Percentiles rank a stretch among this genome's conserved stretches.
Conservation (phyloP, 345 rosid genomes). For the Moricandia moricandioides region DNA sequence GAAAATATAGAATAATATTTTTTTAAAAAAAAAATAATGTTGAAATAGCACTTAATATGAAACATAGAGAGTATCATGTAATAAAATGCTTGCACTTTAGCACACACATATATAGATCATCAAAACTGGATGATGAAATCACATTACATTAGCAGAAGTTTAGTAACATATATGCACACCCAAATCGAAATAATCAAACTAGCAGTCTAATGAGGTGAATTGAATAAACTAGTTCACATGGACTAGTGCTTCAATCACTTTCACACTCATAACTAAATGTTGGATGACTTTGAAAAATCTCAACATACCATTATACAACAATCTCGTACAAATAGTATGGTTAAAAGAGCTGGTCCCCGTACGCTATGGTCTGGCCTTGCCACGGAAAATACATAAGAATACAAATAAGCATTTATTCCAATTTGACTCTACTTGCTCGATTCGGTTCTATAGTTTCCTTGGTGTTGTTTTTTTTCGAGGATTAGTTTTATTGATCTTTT, state of each 20-base stretch:
- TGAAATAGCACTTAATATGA: too few relatives aligned
- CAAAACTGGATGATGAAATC: not conserved
- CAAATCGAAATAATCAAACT: not conserved
- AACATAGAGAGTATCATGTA: too few relatives aligned
- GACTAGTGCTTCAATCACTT: conserved; percentile 23
- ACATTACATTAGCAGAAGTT: not conserved
- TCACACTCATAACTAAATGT: conserved; percentile 23
- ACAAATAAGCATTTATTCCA: conserved; percentile 32
- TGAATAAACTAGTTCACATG: conserved; percentile 2
- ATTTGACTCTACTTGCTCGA: conserved; percentile 20
- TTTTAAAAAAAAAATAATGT: too few relatives aligned
- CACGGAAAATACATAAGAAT: conserved; percentile 15
- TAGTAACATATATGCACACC: not conserved
- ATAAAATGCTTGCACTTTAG: too few relatives aligned
- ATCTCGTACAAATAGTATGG: not conserved
- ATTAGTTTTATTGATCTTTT: not conserved
- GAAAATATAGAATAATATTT: too few relatives aligned
- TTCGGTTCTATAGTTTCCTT: not conserved
- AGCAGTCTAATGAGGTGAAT: not conserved
- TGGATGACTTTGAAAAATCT: conserved; percentile 11
- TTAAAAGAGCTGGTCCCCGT: conserved; percentile 15
- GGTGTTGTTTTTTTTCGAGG: conserved; percentile 10
- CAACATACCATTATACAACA: conserved; percentile 4
- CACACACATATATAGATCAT: not conserved
- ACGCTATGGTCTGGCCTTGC: conserved; percentile 1